phyloP scores from a whole-genome alignment of 495 filamentous ascomycete genomes.

The Ascobolus immersus region DNA sequence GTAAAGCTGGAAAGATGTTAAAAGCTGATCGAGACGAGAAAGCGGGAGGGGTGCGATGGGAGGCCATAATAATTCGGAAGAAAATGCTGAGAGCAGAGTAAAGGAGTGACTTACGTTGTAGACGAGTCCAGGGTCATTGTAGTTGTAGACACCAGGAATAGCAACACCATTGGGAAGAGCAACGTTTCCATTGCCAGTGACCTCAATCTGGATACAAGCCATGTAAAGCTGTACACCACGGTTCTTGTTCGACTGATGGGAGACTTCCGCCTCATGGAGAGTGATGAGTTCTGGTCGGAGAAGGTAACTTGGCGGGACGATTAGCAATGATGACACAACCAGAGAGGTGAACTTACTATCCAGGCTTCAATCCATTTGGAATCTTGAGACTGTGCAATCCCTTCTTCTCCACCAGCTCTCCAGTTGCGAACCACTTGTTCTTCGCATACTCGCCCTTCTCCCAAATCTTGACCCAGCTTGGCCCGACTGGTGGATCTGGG shows the following conservation, averaged over 20 bases:
- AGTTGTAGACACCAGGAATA: conserved; percentile 8
- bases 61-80: no score
- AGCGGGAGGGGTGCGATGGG: no score
- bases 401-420: conserved; percentile 19
- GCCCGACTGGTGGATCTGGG: conserved; percentile 17
- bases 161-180: conserved; percentile 6
- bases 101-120: conserved; percentile 5
- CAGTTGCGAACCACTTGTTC: conserved; percentile 20
- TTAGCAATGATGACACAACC: no score
- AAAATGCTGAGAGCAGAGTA: no score
- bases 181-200: conserved; percentile 17
- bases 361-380: conserved; percentile 20
- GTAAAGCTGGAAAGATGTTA: no score
- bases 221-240: conserved; percentile 28
- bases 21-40: no score
- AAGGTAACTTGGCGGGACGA: conserved; percentile 22
- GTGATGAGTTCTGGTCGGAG: conserved; percentile 27
- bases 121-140: conserved; percentile 10
- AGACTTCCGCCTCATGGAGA: conserved; percentile 21
- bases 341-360: conserved; percentile 16
- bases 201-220: conserved; percentile 24
- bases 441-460: conserved; percentile 20
- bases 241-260: conserved; percentile 13
- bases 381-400: conserved; percentile 23
- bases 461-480: conserved; percentile 25